phyloP scores from a whole-genome alignment of 371 early-diverging fungal species.

The Mucor plumbeus region DNA sequence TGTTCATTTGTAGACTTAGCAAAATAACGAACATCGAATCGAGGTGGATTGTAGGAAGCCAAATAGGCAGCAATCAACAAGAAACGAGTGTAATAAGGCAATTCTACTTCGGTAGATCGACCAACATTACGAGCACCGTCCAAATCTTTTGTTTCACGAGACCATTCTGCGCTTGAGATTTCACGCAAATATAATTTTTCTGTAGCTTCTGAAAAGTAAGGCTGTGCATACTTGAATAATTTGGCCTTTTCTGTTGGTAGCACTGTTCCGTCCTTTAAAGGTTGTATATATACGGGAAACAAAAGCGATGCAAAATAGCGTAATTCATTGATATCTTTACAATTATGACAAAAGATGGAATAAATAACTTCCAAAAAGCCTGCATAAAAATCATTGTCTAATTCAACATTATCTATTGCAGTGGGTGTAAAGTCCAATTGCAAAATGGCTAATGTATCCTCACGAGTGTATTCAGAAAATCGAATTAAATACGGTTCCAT shows the following conservation, averaged over 20 bases:
- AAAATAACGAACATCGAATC: conserved; percentile 87
- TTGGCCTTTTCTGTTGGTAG: conserved; percentile 65
- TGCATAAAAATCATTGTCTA: conserved; percentile 67
- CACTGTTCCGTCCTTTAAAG: conserved; percentile 74
- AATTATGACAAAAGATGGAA: conserved; percentile 76
- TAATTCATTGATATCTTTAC: conserved; percentile 87
- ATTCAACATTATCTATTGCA: conserved; percentile 19
- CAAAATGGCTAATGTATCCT: conserved; percentile 75
- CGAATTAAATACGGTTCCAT: conserved; percentile 69
- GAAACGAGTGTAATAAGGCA: conserved; percentile 84
- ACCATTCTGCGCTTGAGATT: conserved; percentile 85
- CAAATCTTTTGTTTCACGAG: conserved; percentile 42
- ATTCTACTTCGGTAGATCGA: conserved; percentile 39
- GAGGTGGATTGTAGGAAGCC: conserved; percentile 92
- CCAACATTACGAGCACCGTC: conserved; percentile 2
- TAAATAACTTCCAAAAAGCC: conserved; percentile 76
- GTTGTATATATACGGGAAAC: conserved; percentile 83
- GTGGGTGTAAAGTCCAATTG: conserved; percentile 65
- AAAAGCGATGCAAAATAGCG: conserved; percentile 78
- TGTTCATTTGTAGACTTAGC: conserved; percentile 62
- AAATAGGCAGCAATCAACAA: conserved; percentile 87
- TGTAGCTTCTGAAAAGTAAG: conserved; percentile 78
- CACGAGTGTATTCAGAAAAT: conserved; percentile 77
- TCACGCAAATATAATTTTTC: conserved; percentile 86
- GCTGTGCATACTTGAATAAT: conserved; percentile 74